Evolutionary conservation across 169 alveolate genomes (phyloP).

Genomic region (Cryptosporidium tyzzeri): DNA sequence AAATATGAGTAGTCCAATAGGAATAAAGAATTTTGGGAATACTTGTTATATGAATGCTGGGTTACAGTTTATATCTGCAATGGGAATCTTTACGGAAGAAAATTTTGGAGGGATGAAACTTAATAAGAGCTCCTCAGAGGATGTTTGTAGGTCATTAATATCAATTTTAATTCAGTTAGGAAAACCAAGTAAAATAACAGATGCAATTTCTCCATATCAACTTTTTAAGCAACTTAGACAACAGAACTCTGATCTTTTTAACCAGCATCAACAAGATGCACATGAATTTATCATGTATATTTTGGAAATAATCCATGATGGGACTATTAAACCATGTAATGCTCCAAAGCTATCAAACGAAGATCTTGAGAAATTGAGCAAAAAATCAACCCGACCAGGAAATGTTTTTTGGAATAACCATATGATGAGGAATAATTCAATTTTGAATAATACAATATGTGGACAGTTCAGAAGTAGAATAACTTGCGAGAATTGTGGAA

Average conservation of each 20-base stretch:
- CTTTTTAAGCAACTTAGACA: constrained; percentile 62
- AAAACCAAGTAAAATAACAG: background rate
- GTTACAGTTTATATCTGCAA: constrained; percentile 56
- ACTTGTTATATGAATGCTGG: constrained; percentile 79
- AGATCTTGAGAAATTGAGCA: constrained; percentile 59
- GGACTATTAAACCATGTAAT: constrained; percentile 19
- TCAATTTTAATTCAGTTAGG: constrained; percentile 12
- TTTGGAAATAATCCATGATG: constrained; percentile 68
- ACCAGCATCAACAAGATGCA: constrained; percentile 67
- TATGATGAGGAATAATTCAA: constrained; percentile 42
- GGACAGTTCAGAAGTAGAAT: constrained; percentile 75
- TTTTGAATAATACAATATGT: constrained; percentile 46
- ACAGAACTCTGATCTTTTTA: constrained; percentile 28
- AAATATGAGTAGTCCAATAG: constrained; percentile 54
- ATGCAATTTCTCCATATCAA: constrained; percentile 19
- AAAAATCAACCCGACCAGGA: constrained; percentile 58
- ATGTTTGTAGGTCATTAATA: constrained; percentile 33
- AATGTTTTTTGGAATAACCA: constrained; percentile 53
- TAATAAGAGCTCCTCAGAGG: constrained; percentile 45
- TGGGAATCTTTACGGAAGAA: constrained; percentile 61
- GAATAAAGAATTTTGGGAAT: constrained; percentile 74
- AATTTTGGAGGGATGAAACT: constrained; percentile 30
- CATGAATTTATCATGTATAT: constrained; percentile 68
- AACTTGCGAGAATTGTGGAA: constrained; percentile 62
- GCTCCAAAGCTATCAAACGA: constrained; percentile 42